Base-by-base conservation (phyloP, 2,329 filamentous ascomycete genomes). In the Monilinia polystroma region DNA sequence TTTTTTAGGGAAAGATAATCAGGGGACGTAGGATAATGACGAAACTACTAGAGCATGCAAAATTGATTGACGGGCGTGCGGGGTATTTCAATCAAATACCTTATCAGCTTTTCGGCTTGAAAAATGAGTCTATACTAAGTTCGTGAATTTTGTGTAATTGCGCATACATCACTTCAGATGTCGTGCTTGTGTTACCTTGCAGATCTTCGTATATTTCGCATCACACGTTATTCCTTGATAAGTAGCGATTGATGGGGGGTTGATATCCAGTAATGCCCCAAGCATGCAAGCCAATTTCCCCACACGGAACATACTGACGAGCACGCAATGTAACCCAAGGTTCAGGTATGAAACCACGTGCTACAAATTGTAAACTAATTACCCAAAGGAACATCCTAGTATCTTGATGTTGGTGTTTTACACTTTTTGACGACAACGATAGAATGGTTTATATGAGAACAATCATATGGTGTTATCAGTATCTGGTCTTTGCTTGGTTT, bases 11-110 rank as follows among this genome's bases (percentile, higher is more conserved):
- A 38, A 60, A 1, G 16, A 54, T 20, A 49, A 43, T 29, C 2
- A 7, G n/a, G 23, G 12, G 52, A 45, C 26, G 5, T 12, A 41
- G 10, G 3, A 41, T 63, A 14, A 55, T 55, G 6, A 55, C 23
- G 20, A 23, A 14, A 41, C 18, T 4, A 14, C 23, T 14, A n/a
- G 8, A 23, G 35, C 3, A 23, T 6, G n/a, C 8, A 12, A 53
- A 29, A 18, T 26, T 45, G 20, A 41, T 41, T 49, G 29, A 49
- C 6, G 43, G 47, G 59, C 4, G 45, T 26, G 58, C 23, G 14
- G 32, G 47, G n/a, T 52, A 52, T 35, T 63, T 16, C 43, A 60
- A 49, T 35, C 18, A 58, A 60, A 35, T 32, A 16, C 6, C n/a
- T 59, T 59, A 45, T 35, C 43, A 18, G 57, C 43, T 49, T 32